phyloP scores from a whole-genome alignment of 140 eudicot species.

The Flaveria floridana region DNA sequence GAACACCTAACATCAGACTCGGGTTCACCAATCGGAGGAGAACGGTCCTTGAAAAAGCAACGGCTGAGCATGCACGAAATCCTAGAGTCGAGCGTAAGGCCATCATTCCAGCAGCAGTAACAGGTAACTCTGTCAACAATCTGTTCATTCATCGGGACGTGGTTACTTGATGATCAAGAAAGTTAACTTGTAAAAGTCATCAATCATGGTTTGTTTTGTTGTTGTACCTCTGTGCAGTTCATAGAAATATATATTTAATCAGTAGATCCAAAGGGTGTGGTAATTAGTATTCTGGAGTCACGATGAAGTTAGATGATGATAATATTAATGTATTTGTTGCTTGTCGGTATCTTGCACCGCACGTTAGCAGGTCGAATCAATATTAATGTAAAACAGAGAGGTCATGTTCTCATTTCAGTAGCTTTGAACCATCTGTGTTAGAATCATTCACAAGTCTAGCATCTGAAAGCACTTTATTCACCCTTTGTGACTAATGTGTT shows the following conservation, averaged over 20 bases:
- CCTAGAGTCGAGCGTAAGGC: conserved; percentile 56
- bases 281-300: conserved; percentile 7
- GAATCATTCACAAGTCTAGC: too few species aligned
- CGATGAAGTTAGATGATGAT: conserved; percentile 30
- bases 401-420: not conserved
- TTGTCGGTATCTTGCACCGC: conserved; percentile 1
- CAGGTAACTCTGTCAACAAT: conserved; percentile 28
- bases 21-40: conserved; percentile 38
- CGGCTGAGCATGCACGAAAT: conserved; percentile 41
- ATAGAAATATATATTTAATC: conserved; percentile 31
- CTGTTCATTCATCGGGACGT: conserved; percentile 33
- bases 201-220: conserved; percentile 29
- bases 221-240: conserved; percentile 32
- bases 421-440: not conserved
- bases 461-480: too few species aligned
- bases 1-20: conserved; percentile 73
- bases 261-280: conserved; percentile 33
- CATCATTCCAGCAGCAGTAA: conserved; percentile 43
- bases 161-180: not conserved
- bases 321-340: conserved; percentile 26
- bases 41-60: conserved; percentile 50
- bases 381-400: conserved; percentile 12
- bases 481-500: not conserved
- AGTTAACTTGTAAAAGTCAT: conserved; percentile 22
- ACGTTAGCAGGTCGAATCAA: not conserved